Conservation (phyloP, 2,329 filamentous ascomycete genomes). For the Myriosclerotinia scirpicola region DNA sequence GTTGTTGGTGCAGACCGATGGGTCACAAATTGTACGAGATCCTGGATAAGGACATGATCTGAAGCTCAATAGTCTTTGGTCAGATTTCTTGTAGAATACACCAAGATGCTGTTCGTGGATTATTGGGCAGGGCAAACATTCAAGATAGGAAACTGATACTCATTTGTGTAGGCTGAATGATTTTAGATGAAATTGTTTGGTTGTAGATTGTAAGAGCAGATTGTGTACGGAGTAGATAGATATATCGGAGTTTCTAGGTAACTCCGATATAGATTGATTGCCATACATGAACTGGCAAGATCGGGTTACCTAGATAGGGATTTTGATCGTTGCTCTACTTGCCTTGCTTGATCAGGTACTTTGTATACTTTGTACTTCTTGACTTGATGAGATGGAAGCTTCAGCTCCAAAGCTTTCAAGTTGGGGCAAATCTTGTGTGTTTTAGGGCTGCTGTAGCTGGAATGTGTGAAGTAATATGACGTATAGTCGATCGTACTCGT, state of each 20-base stretch:
- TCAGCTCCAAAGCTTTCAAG: constrained; percentile 1
- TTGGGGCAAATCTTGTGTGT: constrained; percentile 14
- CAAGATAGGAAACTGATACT: background rate
- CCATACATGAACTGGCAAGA: background rate
- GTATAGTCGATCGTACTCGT: background rate
- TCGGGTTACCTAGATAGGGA: constrained; percentile 5
- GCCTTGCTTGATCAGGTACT: background rate
- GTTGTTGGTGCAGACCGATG: background rate
- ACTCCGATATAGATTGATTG: background rate
- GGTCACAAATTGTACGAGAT: background rate
- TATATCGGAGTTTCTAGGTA: constrained; percentile 1
- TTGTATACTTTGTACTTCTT: background rate
- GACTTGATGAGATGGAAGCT: background rate
- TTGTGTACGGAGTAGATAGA: background rate
- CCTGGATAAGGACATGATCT: constrained; percentile 15
- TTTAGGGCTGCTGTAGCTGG: background rate
- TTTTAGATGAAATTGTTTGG: constrained; percentile 5
- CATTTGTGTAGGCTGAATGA: background rate
- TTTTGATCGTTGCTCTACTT: background rate
- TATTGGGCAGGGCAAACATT: background rate
- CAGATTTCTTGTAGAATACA: constrained; percentile 7
- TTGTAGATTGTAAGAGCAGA: background rate
- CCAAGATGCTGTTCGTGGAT: background rate
- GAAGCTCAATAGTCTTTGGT: constrained; percentile 3
- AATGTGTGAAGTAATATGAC: constrained; percentile 3